Evolutionary conservation across 352 stramenopile species (phyloP).

Genomic region (Peronosclerospora sorghi): DNA sequence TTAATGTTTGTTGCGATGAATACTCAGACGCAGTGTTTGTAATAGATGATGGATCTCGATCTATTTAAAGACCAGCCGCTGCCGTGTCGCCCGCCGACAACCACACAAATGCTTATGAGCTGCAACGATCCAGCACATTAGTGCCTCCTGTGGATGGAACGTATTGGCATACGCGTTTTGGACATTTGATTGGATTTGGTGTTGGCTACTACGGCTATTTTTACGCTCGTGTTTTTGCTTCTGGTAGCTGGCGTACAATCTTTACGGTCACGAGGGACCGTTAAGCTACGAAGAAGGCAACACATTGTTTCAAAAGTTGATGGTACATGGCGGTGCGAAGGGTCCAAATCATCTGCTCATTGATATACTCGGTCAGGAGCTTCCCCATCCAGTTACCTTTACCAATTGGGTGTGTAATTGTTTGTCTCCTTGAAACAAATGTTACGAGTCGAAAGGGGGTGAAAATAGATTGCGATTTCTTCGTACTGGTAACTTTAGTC

Average conservation of each 20-base stretch:
- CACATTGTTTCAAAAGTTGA: slow-evolving; percentile 55
- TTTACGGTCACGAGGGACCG: slow-evolving; percentile 49
- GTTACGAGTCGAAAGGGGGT: no score
- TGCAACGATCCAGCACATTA: slow-evolving; percentile 67
- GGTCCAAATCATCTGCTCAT: slow-evolving; percentile 78
- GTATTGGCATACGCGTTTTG: slow-evolving; percentile 81
- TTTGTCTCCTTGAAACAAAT: no score
- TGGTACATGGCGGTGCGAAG: slow-evolving; percentile 80
- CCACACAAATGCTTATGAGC: slow-evolving; percentile 41
- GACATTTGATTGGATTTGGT: slow-evolving; percentile 81
- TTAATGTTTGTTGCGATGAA: slow-evolving; percentile 87
- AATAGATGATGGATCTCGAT: slow-evolving; percentile 67
- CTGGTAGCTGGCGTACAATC: slow-evolving; percentile 72
- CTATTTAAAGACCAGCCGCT: slow-evolving; percentile 56
- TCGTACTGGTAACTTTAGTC: slow-evolving; percentile 6
- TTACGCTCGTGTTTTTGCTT: slow-evolving; percentile 84
- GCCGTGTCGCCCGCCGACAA: slow-evolving; percentile 28
- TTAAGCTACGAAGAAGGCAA: slow-evolving; percentile 52
- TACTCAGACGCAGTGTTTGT: slow-evolving; percentile 74
- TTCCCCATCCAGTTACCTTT: slow-evolving; percentile 50
- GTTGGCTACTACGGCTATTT: slow-evolving; percentile 89
- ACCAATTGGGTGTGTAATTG: slow-evolving; percentile 62
- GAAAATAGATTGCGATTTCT: slow-evolving; percentile 28
- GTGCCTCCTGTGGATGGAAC: slow-evolving; percentile 71
- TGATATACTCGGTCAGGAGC: slow-evolving; percentile 48